Evolutionary conservation across 1,284 basidiomycete genomes (phyloP).

Genomic region (Tilletia horrida): DNA sequence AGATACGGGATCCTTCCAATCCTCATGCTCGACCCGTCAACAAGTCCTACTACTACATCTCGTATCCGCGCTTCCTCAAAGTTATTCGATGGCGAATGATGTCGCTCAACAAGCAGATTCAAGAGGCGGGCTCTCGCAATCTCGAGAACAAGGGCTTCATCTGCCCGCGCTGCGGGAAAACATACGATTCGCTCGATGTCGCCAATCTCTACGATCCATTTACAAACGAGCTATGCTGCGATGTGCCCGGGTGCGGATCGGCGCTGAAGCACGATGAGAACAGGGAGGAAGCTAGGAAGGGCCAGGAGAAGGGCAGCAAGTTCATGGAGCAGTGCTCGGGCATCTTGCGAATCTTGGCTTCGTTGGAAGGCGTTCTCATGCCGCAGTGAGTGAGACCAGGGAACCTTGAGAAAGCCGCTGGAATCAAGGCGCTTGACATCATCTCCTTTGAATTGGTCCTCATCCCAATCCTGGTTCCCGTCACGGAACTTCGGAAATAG

Average conservation of each 20-base stretch:
- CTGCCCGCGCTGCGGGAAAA: conserved; percentile 81
- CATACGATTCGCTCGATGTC: conserved; percentile 81
- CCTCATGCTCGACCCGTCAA: not conserved
- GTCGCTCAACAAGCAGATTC: conserved; percentile 86
- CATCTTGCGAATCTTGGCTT: conserved; percentile 79
- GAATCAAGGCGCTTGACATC: not conserved
- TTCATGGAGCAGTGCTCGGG: conserved; percentile 88
- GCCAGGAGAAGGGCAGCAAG: conserved; percentile 88
- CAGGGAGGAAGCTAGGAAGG: conserved; percentile 74
- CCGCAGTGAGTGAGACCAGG: not conserved
- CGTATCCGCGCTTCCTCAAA: conserved; percentile 91
- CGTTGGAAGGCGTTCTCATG: conserved; percentile 73
- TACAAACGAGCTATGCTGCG: conserved; percentile 56
- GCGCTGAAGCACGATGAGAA: conserved; percentile 90
- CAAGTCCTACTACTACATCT: conserved; percentile 82
- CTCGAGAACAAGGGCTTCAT: conserved; percentile 93
- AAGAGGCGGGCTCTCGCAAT: conserved; percentile 61
- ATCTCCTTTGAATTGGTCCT: too few relatives aligned
- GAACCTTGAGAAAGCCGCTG: not conserved
- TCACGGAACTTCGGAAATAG: too few relatives aligned
- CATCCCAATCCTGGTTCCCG: too few relatives aligned
- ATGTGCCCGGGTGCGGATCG: conserved; percentile 57
- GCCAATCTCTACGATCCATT: conserved; percentile 73
- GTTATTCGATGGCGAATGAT: conserved; percentile 96
- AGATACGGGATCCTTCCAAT: conserved; percentile 29